Conservation (phyloP, 192 early-diverging fungal genomes). For the Umbelopsis ramanniana region DNA sequence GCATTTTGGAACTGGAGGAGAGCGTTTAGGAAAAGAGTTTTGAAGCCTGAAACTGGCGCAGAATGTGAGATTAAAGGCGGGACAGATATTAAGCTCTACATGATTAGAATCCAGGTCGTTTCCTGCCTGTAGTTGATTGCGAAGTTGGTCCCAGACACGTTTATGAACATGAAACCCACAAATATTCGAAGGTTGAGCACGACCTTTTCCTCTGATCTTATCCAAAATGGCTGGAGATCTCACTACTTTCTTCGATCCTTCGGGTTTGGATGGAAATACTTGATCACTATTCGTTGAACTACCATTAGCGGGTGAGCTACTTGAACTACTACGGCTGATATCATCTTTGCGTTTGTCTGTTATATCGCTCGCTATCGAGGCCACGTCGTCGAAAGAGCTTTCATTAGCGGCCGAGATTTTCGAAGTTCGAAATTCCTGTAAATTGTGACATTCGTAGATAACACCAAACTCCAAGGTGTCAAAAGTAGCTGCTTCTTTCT, state of each 20-base stretch:
- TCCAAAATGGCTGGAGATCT: no score
- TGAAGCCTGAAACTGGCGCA: conserved; percentile 14
- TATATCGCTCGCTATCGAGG: not conserved
- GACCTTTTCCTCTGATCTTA: not conserved
- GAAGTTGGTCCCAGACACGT: conserved; percentile 13
- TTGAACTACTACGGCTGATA: not conserved
- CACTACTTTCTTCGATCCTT: not conserved
- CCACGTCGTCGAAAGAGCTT: not conserved
- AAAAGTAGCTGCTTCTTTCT: not conserved
- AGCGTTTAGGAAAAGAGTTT: not conserved
- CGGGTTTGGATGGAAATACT: not conserved
- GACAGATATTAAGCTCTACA: conserved; percentile 1
- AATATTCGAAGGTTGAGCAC: not conserved
- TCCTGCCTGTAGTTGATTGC: not conserved
- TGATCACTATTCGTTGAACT: not conserved
- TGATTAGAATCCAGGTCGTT: not conserved
- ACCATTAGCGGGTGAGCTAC: not conserved
- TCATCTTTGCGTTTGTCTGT: not conserved
- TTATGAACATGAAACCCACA: conserved; percentile 30
- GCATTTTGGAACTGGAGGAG: conserved; percentile 15
- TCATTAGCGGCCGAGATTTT: not conserved
- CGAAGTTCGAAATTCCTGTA: not conserved
- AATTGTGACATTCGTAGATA: conserved; percentile 16
- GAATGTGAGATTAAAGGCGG: conserved; percentile 19
- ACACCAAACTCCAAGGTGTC: not conserved